A percentile compares a stretch with the other conserved stretches of the same genome.
Evolutionary conservation across 345 rosid genomes (phyloP).

Genomic region (Capsella bursapastoris): DNA sequence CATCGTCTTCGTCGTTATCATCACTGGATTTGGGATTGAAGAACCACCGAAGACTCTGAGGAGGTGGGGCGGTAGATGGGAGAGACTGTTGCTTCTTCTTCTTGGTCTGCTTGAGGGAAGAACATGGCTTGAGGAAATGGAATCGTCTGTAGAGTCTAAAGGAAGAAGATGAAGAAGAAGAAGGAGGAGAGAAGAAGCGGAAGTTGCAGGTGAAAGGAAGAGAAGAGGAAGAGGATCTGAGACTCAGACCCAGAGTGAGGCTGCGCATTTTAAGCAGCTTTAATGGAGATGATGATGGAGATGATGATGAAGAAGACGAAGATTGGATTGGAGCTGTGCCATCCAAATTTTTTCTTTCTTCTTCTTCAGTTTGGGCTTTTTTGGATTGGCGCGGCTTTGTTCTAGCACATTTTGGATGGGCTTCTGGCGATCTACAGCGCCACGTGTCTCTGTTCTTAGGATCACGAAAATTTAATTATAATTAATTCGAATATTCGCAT

Average conservation of each 20-base stretch:
- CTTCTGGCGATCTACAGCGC: constrained; percentile 39
- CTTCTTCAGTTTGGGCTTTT: constrained; percentile 11
- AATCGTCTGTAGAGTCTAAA: constrained; percentile 67
- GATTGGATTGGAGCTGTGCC: constrained; percentile 31
- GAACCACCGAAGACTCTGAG: constrained; percentile 74
- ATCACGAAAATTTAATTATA: constrained; percentile 21
- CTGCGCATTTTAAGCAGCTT: constrained; percentile 45
- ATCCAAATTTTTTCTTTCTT: constrained; percentile 24
- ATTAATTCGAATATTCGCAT: constrained; percentile 25
- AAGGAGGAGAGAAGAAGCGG: constrained; percentile 41
- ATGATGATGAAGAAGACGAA: neutral
- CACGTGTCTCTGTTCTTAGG: constrained; percentile 41
- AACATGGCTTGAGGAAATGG: constrained; percentile 72
- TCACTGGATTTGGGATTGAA: constrained; percentile 58
- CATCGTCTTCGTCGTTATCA: constrained; percentile 38
- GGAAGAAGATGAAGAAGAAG: constrained; percentile 47
- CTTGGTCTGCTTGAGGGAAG: constrained; percentile 74
- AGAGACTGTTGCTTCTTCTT: constrained; percentile 72
- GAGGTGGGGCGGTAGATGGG: constrained; percentile 52
- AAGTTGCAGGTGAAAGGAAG: constrained; percentile 44
- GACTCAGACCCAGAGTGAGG: constrained; percentile 30
- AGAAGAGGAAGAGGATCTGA: constrained; percentile 45
- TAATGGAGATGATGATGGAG: constrained; percentile 20
- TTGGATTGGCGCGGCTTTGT: constrained; percentile 35
- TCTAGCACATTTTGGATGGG: constrained; percentile 28